Percentiles rank a stretch among this genome's conserved stretches.
Evolutionary conservation across 768 basidiomycete species (phyloP).

Genomic region (Tylopilus felleus): DNA sequence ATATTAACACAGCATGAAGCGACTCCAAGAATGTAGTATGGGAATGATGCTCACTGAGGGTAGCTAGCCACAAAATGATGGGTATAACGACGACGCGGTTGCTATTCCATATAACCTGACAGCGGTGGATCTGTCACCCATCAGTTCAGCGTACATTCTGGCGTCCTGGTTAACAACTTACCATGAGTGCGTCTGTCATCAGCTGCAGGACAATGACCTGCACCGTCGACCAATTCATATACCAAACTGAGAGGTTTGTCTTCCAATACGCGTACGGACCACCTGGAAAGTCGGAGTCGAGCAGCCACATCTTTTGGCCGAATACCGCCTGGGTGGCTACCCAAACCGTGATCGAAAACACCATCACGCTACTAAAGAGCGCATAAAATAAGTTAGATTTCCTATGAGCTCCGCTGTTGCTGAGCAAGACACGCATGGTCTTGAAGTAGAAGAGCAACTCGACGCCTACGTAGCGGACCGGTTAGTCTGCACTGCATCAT

Average conservation of each 20-base stretch:
- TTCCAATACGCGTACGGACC: conserved; percentile 33
- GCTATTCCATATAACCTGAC: not conserved
- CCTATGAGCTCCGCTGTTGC: not conserved
- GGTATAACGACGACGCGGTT: not conserved
- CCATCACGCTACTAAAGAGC: conserved; percentile 24
- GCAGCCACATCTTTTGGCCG: conserved; percentile 36
- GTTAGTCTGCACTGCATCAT: not conserved
- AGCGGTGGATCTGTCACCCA: conserved; percentile 28
- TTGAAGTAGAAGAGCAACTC: conserved; percentile 23
- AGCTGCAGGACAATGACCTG: not conserved
- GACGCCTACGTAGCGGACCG: conserved; percentile 15
- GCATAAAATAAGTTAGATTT: conserved; percentile 17
- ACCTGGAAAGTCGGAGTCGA: conserved; percentile 31
- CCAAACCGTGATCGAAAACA: conserved; percentile 32
- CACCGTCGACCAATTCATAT: conserved; percentile 17
- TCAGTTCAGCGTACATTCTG: not conserved
- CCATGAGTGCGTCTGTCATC: conserved; percentile 19
- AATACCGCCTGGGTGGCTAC: conserved; percentile 20
- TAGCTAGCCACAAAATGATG: not conserved
- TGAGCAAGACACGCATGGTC: conserved; percentile 18
- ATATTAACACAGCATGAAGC: too few relatives aligned
- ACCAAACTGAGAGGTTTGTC: conserved; percentile 25
- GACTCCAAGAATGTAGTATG: too few relatives aligned
- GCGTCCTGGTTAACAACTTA: not conserved
- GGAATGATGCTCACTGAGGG: not conserved